A percentile compares a stretch with the other conserved stretches of the same genome.
phyloP scores from a whole-genome alignment of 257 asterid genomes.

The Primulina huaijiensis region DNA sequence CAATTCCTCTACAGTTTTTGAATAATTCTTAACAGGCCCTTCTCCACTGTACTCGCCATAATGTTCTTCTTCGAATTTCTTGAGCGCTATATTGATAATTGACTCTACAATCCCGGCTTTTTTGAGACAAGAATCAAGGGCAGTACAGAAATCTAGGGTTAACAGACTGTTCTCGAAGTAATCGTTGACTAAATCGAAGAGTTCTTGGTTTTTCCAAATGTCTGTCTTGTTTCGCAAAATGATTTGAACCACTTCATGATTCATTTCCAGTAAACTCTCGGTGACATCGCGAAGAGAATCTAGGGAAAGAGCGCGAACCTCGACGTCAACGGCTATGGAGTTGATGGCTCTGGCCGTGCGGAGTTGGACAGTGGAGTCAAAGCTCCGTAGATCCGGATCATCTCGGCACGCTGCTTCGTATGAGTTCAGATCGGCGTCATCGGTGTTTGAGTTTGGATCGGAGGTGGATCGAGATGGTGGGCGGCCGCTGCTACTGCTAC shows the following conservation, averaged over 20 bases:
- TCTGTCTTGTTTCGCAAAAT: conserved; percentile 81
- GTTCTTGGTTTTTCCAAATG: conserved; percentile 68
- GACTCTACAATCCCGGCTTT: conserved; percentile 60
- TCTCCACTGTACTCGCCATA: conserved; percentile 22
- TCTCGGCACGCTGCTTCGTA: conserved; percentile 50
- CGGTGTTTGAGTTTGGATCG: conserved; percentile 3
- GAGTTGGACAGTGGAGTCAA: conserved; percentile 37
- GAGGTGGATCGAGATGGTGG: conserved; percentile 10
- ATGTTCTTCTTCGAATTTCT: conserved; percentile 58
- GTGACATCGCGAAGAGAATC: conserved; percentile 56
- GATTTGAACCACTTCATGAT: conserved; percentile 81
- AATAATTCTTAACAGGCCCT: conserved; percentile 25
- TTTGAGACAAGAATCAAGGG: conserved; percentile 65
- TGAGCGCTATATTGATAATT: conserved; percentile 58
- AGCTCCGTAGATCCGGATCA: conserved; percentile 41
- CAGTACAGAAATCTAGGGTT: conserved; percentile 76
- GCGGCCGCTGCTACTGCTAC: not conserved
- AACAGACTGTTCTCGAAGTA: conserved; percentile 82
- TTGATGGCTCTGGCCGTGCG: conserved; percentile 46
- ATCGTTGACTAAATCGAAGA: conserved; percentile 84
- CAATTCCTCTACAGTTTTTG: conserved; percentile 58
- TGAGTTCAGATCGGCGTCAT: conserved; percentile 42
- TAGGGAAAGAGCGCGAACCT: conserved; percentile 40
- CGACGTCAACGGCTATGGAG: conserved; percentile 41
- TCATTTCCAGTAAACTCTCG: conserved; percentile 47